Conservation (phyloP, 257 asterid species). For the Nicotiana benthamiana region DNA sequence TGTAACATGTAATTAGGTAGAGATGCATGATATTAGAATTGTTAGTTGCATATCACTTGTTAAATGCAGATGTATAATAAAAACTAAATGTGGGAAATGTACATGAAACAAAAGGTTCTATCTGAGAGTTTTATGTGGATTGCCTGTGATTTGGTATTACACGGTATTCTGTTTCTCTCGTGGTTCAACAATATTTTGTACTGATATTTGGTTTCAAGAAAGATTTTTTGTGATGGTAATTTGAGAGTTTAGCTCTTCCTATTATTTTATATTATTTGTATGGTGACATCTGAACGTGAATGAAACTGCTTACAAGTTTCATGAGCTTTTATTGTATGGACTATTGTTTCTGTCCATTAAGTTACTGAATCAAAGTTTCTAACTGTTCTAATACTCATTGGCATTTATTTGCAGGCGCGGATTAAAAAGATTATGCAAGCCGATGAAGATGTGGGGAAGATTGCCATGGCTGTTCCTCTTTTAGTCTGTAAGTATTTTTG, state of each 20-base stretch:
- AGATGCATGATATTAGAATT: background rate
- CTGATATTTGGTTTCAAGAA: background rate
- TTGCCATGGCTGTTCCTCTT: conserved; percentile 82
- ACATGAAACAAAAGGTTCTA: background rate
- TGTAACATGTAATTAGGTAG: background rate
- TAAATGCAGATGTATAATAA: background rate
- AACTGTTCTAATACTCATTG: background rate
- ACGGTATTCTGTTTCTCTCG: background rate
- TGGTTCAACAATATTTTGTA: background rate
- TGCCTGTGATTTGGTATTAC: background rate
- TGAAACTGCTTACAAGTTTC: background rate
- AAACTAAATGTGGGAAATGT: background rate
- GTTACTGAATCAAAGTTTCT: background rate
- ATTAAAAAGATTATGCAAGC: conserved; percentile 89
- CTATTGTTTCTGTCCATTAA: background rate
- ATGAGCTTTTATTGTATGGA: background rate
- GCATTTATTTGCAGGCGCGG: conserved; percentile 45
- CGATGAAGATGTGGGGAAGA: conserved; percentile 86
- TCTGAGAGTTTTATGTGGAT: background rate
- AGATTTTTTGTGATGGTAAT: background rate
- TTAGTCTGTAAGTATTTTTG: conserved; percentile 53
- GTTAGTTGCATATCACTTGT: background rate
- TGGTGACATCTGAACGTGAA: background rate
- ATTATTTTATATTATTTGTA: background rate
- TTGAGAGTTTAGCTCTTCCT: background rate